Percentiles rank a stretch among this genome's conserved stretches.
Evolutionary conservation across 371 early-diverging fungal species (phyloP).

Genomic region (Syncephalastrum sp.): DNA sequence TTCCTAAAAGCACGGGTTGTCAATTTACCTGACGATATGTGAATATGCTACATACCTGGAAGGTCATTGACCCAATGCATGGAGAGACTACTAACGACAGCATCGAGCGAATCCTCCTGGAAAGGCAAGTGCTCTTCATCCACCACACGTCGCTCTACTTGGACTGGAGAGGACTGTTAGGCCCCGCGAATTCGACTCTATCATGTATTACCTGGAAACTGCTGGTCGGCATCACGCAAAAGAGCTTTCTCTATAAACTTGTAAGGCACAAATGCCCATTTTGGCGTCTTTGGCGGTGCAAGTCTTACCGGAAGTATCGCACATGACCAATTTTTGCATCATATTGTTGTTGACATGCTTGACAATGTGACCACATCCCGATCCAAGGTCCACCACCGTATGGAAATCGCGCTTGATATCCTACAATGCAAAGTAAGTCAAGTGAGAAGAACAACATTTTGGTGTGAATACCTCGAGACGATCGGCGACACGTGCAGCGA

Average conservation of each 20-base stretch:
- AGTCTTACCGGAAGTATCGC: slow-evolving; percentile 75
- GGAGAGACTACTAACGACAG: slow-evolving; percentile 81
- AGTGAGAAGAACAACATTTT: neutral
- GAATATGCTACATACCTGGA: slow-evolving; percentile 54
- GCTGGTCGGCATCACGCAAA: slow-evolving; percentile 58
- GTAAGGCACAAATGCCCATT: neutral
- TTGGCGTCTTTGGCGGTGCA: neutral
- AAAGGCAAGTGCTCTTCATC: slow-evolving; percentile 87
- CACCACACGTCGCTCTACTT: slow-evolving; percentile 74
- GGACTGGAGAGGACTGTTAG: slow-evolving; percentile 40
- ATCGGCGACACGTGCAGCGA: slow-evolving; percentile 87
- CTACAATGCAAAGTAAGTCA: slow-evolving; percentile 13
- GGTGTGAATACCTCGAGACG: slow-evolving; percentile 66
- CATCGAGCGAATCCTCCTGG: slow-evolving; percentile 79
- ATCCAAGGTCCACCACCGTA: slow-evolving; percentile 86
- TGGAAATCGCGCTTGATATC: slow-evolving; percentile 82
- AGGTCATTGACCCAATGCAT: slow-evolving; percentile 97
- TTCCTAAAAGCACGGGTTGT: slow-evolving; percentile 29
- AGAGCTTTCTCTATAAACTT: slow-evolving; percentile 61
- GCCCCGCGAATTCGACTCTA: slow-evolving; percentile 33
- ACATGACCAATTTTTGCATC: slow-evolving; percentile 81
- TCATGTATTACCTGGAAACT: slow-evolving; percentile 62
- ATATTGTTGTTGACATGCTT: slow-evolving; percentile 80
- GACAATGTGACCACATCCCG: slow-evolving; percentile 87
- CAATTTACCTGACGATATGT: neutral